Base-by-base conservation (phyloP, 2,329 filamentous ascomycete genomes). In the Magnaporthiopsis poae region DNA sequence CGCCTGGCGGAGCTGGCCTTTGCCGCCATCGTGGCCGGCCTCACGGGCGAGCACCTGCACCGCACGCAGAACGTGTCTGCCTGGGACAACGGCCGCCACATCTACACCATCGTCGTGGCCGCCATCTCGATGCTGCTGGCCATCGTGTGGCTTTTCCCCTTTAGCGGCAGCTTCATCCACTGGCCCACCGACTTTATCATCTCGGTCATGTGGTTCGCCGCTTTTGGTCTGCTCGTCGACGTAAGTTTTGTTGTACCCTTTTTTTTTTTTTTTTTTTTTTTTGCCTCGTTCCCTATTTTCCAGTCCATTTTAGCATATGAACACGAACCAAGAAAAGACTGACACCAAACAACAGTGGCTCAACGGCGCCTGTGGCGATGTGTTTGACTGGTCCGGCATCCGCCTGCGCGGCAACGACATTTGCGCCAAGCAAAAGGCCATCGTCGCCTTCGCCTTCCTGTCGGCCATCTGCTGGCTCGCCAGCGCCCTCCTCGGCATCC, bases 91-190 rank as follows among this genome's bases (percentile, higher is more conserved):
- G 86, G 82, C 52, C 87, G 90, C 67, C 87, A 88, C 79, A 91
- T 93, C 77, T 93, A 91, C 80, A 85, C 89, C 62, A 85, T 90
- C 73, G 85, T 91, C 25, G 82, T 92, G 59, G 88, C 90, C 2
- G 87, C 82, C 27, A 73, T 93, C 25, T 86, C 87, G 15, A 86
- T 92, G 66, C 75, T 93, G 60, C 79, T 91, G n/a, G 81, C 85
- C 5, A 77, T 93, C 33, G 75, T 93, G 69, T 91, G 89, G 85
- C 80, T 92, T 35, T 81, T 93, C 60, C 90, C 90, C 1, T 90
- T 90, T 73, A 84, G 85, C 2, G 79, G 80, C 64, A 83, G 81
- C 62, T 91, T 92, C 76, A 82, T 87, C 68, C 83, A 88, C 76
- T 93, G 88, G 83, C 88, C 88, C 0, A 79, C 87, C 71, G 90